Evolutionary conservation across 2,329 filamentous ascomycete genomes (phyloP), one percentile per base, ranked within the genome.

Genomic region (Drechslerella coelobrocha): DNA sequence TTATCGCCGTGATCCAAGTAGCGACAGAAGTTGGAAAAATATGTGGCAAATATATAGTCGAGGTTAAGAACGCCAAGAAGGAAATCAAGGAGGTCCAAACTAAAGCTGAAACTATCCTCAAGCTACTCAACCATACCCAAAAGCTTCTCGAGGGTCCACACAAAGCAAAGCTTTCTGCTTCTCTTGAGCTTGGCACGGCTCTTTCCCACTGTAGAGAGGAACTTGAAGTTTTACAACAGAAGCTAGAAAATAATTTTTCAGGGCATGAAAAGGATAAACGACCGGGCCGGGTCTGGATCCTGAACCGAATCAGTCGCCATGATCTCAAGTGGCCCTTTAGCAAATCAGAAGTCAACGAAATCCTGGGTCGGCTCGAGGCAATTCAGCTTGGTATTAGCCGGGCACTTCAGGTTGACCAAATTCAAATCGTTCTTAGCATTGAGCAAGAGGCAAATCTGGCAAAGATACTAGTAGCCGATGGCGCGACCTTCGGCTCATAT

Each of bases 401-500:
- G 12, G 17, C 54, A 7, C 24, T 59, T 14, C 54, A 48, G 27
- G 45, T 48, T 23, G 54, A 59, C 7, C 54, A 59, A 29, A 29
- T 41, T 10, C 43, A 23, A 23, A 17, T 48, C 9, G 7, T 50
- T 27, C 23, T 59, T 8, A 37, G 21, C 7, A 31, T 59, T 17
- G 54, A 59, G 10, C 37, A 59, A 27, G 43, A 59, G 2, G 29
- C 21, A 23, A 50, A 43, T 21, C 41, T 61, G 9, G 39, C 31
- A 24, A 47, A 37, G 24, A 21, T 72, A 4, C 56, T 59, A 7
- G 23, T 51, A 17, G 65, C 72, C 23, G 37, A 68, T 9, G 74
- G 66, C 17, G 75, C 75, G 10, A 45, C 21, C 1, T 77, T 75
- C 60, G 68, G 75, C 39, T 74, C 73, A 1, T 73, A 60, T 37